These are phyloP conservation scores for Vigna angularis DNA, from an alignment of 306 rosid species.

Conservation along the genomic window DNA sequence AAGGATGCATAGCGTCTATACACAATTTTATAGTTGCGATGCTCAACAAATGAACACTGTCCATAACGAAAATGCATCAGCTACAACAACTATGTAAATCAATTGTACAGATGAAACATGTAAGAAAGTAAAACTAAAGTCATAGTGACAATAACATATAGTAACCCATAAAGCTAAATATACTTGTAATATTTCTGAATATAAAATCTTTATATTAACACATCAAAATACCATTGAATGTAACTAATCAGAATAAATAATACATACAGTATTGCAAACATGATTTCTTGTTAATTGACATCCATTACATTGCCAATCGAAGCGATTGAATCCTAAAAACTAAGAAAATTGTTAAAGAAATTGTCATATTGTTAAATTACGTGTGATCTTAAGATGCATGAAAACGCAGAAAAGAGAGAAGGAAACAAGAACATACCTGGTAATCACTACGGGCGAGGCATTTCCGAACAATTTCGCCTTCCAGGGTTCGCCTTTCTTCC, in stretches of 20 bases:
- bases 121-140: too few species aligned
- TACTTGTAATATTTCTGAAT: too few species aligned
- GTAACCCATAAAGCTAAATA: too few species aligned
- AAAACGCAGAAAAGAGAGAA: neutral
- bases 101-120: neutral
- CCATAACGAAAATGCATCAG: conserved; percentile 48
- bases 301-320: too few species aligned
- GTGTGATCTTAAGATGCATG: too few species aligned
- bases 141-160: too few species aligned
- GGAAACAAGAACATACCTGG: conserved; percentile 53
- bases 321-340: neutral
- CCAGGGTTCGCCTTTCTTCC: conserved; percentile 87
- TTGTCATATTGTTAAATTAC: too few species aligned
- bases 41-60: conserved; percentile 98
- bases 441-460: conserved; percentile 87
- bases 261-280: too few species aligned
- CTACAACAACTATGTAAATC: neutral
- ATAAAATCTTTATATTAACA: neutral
- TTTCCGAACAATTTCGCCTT: conserved; percentile 91
- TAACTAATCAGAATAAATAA: neutral
- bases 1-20: conserved; percentile 96
- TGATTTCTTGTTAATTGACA: too few species aligned
- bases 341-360: neutral
- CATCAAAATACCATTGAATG: neutral
- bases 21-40: conserved; percentile 92